Percentiles rank a stretch among this genome's conserved stretches.
Evolutionary conservation across 768 basidiomycete genomes (phyloP).

Genomic region (Leccinum rimulosum): DNA sequence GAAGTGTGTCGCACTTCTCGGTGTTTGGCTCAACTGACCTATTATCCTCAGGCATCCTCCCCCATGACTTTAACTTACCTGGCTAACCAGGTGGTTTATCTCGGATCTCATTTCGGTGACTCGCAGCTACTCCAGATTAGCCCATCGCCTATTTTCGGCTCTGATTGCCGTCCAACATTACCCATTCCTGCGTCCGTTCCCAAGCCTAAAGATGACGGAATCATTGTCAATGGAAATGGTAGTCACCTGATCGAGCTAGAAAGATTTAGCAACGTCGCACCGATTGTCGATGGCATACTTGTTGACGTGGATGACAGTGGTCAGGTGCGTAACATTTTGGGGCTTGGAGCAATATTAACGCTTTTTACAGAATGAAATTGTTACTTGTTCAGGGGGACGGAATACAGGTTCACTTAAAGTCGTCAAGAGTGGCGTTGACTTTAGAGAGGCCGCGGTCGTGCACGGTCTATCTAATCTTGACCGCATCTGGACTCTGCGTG

Average conservation of each 20-base stretch:
- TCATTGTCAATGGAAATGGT: constrained; percentile 51
- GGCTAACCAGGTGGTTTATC: constrained; percentile 63
- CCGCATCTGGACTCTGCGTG: constrained; percentile 59
- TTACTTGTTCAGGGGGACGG: constrained; percentile 82
- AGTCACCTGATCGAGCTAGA: constrained; percentile 61
- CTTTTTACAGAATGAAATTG: constrained; percentile 60
- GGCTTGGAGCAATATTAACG: background rate
- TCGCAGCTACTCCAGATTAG: constrained; percentile 71
- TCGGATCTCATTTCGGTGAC: constrained; percentile 82
- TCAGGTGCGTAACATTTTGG: constrained; percentile 45
- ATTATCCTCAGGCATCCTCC: constrained; percentile 55
- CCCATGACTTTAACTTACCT: constrained; percentile 72
- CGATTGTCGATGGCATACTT: constrained; percentile 77
- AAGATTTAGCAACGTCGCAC: constrained; percentile 73
- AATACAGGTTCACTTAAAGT: constrained; percentile 76
- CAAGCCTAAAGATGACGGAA: constrained; percentile 39
- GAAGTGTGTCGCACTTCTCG: constrained; percentile 45
- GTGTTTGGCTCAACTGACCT: constrained; percentile 8
- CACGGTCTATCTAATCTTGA: constrained; percentile 57
- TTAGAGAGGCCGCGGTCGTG: constrained; percentile 59
- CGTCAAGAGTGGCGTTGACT: constrained; percentile 79
- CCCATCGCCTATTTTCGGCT: constrained; percentile 39
- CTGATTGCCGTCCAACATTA: constrained; percentile 42
- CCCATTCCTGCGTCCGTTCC: constrained; percentile 49
- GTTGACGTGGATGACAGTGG: constrained; percentile 70